Evolutionary conservation across 129 eudicot species (phyloP), one percentile per base, ranked within the genome.

Genomic region (Scalesia atractyloides): DNA sequence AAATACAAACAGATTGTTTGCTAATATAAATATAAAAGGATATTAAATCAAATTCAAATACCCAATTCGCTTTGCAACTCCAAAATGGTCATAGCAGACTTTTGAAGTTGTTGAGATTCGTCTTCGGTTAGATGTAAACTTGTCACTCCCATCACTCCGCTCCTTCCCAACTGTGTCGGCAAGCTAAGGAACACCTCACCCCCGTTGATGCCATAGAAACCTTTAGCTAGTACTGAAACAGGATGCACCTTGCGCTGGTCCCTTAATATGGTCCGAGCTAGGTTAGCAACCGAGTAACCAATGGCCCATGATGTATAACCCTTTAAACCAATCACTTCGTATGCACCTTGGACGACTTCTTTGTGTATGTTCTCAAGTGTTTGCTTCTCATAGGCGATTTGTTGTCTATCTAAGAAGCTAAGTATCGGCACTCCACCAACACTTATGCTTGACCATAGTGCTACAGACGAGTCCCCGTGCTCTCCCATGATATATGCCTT

Each of bases 261-360:
- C 72, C 98, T 81, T 3, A 93, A 79, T 17, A 93, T 77, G 60
- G 84, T 69, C 6, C 95, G 81, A 30, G 98, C 96, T 61, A 93
- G 69, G 81, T 78, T 93, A 11, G 98, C 97, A 33, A 72, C 97
- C 0, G 98, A 93, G 86, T 93, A 93, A 15, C 98, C 98, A 34
- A 93, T 87, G 0, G 98, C 98, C 98, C 98, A 93, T 0, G 98
- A 93, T 3, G 98, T 93, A 90, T 93, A 93, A 17, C 98, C 98
- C 69, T 93, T 93, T 60, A 93, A 80, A 5, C 56, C 71, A 47
- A 93, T 93, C 13, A 93, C 98, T 66, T 93, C 97, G 39, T 93
- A 93, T 22, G 98, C 98, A 63, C 98, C 73, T 9, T 86, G 73
- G 19, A 90, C 83, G 0, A 93, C 98, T 79, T 90, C 91, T 78